Conservation (phyloP, 2,329 filamentous ascomycete species). For the Aspergillus felis region DNA sequence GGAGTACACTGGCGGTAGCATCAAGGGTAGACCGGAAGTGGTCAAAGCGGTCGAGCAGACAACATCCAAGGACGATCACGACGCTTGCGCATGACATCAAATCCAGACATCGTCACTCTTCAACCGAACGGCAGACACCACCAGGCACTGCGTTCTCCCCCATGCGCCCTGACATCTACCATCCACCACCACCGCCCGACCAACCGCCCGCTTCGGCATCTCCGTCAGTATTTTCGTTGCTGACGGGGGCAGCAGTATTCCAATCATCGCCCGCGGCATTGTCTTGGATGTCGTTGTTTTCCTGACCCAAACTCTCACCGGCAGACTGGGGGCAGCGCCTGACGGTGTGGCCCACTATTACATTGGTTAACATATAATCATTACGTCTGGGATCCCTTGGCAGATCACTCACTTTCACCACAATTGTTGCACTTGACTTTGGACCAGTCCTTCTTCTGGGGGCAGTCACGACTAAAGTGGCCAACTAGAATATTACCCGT, state of each 20-base stretch:
- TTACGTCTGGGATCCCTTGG: neutral
- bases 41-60: neutral
- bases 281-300: neutral
- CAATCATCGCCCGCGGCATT: neutral
- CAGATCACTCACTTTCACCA: slow-evolving; percentile 35
- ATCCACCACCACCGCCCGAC: neutral
- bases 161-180: neutral
- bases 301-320: slow-evolving; percentile 11
- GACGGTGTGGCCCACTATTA: slow-evolving; percentile 42
- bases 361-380: slow-evolving; percentile 1
- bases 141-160: neutral
- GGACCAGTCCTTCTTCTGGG: slow-evolving; percentile 41
- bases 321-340: slow-evolving; percentile 34
- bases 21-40: neutral
- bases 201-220: slow-evolving; percentile 13
- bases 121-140: neutral
- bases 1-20: neutral
- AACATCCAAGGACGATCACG: neutral
- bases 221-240: slow-evolving; percentile 1
- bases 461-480: slow-evolving; percentile 43
- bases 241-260: neutral
- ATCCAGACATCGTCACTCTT: neutral
- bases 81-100: neutral
- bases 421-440: slow-evolving; percentile 45
- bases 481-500: slow-evolving; percentile 27